Percentiles rank a stretch among this genome's conserved stretches.
phyloP scores from a whole-genome alignment of 192 early-diverging fungal species.

The Chytriomyces sp. region DNA sequence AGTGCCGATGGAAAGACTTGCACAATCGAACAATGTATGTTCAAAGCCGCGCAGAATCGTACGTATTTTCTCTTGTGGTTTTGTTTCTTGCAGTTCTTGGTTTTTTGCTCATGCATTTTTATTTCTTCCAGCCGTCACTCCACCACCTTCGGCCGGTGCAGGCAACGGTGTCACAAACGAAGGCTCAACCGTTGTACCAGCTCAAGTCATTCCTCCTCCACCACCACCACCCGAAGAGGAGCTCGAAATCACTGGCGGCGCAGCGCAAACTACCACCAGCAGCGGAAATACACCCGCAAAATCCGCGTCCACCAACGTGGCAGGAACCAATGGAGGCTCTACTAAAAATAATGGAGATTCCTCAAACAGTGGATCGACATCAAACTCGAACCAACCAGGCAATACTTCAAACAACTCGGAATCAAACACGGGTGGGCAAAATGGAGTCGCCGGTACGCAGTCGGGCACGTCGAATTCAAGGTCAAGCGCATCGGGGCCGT shows the following conservation, averaged over 20 bases:
- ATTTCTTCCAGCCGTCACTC: background rate
- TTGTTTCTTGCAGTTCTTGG: too few relatives aligned
- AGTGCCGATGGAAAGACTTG: constrained; percentile 30
- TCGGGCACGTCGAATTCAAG: too few relatives aligned
- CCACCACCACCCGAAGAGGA: background rate
- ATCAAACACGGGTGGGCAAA: background rate
- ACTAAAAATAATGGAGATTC: background rate
- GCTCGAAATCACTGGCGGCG: too few relatives aligned
- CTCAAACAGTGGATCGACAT: background rate
- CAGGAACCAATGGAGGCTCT: background rate
- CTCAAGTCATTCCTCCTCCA: constrained; percentile 1
- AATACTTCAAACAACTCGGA: background rate
- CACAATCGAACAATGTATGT: constrained; percentile 27
- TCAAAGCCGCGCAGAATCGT: constrained; percentile 10
- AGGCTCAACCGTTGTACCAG: background rate
- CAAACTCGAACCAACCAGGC: background rate
- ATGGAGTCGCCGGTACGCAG: too few relatives aligned
- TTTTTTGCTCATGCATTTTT: background rate
- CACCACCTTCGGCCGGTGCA: background rate
- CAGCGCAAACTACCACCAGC: background rate
- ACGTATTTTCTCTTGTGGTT: background rate
- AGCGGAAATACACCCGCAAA: background rate
- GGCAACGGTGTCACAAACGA: background rate
- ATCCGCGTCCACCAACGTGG: background rate
- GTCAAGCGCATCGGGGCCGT: too few relatives aligned